Evolutionary conservation across 768 basidiomycete species (phyloP), one percentile per base, ranked within the genome.

Genomic region (Kwoniella botswanensis): DNA sequence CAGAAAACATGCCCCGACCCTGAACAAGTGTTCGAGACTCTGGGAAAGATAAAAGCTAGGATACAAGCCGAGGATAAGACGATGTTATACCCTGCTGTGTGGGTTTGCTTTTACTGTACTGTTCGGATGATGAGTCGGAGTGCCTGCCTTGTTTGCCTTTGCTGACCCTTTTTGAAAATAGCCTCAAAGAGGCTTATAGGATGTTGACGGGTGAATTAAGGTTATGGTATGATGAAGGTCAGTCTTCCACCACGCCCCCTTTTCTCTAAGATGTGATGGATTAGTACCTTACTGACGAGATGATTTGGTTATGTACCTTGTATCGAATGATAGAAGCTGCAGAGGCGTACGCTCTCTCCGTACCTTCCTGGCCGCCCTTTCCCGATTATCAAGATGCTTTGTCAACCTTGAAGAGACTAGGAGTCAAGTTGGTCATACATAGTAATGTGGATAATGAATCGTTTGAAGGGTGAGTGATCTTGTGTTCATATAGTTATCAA

Each of bases 41-140:
- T 76, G 18, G 67, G 63, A 24, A 50, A 44, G 22, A 68, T 58
- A 26, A 64, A 74, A 53, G 65, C 50, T 22, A 41, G 55, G 42
- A 53, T 74, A 1, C 72, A 76, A 61, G 63, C 54, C 17, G 73
- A 68, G 65, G 67, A 71, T 63, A 70, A 71, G 35, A 65, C 70
- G 29, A 71, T 76, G 75, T 21, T 72, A 4, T 72, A 74, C 44
- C 71, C 75, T 44, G 71, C 56, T 46, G 75, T 76, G 75, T 76
- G 35, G 46, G 75, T 74, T 21, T 58, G 41, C 35, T 15, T 18
- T 21, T 29, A 24, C 13, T 17, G 29, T 26, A 35, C 35, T 35
- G 35, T 35, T 35, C 35, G 35, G 50, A 41, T 35, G 26, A 43
- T 1, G 21, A 46, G 21, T 15, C 29, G 22, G 18, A n/a, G 13